Base-by-base conservation (phyloP, 176 grass and related monocot species). In the Rhynchospora tenuis region DNA sequence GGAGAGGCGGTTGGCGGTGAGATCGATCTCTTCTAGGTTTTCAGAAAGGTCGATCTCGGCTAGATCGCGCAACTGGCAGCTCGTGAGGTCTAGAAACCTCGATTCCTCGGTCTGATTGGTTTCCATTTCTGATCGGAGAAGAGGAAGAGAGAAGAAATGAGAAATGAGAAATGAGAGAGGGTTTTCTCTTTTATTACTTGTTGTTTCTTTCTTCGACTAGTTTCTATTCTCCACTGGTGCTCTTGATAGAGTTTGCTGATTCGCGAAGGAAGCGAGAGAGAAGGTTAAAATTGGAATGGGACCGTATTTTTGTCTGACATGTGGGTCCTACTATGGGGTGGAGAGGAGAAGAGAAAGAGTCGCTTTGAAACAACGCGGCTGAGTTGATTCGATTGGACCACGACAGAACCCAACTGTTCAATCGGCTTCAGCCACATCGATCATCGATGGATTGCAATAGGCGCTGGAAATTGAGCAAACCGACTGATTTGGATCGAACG, bases 51-150 rank as follows among this genome's bases (percentile, higher is more conserved):
- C 96, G 82, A 95, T 78, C 57, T 99, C 93, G 24, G 76, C 76
- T 28, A 99, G 89, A 86, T 99, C 96, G 84, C 90, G 91, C 55
- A 99, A 87, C 84, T 99, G 91, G 65, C 90, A 99, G 73, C 92
- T 93, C 67, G 93, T 93, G 38, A 99, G 86, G 83, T 99, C 96
- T 24, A 99, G 84, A 67, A 83, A 93, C 26, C 43, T 50, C 31
- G 47, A 71, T 31, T 73, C 80, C 59, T 80, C 81, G 59, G 72
- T 69, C 67, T 42, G 84, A 81, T 86, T 85, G 83, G 83, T 86
- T 11, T 86, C 84, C 91, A 85, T 83, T 82, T 46, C 64, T 64
- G 26, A 70, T 78, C 24, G 79, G 46, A 38, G 54, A 84, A 20
- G 38, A 31, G 55, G 81, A 69, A 45, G 80, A 45, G 17, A 57